Evolutionary conservation across 345 rosid genomes (phyloP), one percentile per base, ranked within the genome.

Genomic region (Eutrema yunnanense): DNA sequence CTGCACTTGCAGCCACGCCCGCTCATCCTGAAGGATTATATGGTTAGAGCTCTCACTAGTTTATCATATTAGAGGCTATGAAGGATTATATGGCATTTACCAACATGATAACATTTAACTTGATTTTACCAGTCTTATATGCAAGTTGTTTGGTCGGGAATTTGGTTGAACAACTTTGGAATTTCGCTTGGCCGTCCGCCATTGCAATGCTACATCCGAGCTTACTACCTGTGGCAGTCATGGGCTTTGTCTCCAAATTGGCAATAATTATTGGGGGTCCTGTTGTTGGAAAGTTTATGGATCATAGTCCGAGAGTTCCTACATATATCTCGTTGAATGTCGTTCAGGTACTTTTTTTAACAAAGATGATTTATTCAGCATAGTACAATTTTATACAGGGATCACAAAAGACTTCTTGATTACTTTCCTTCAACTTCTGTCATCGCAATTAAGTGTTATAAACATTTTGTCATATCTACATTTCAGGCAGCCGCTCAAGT

Each of bases 181-280:
- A 81, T 71, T 94, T 94, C 72, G 93, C 95, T 61, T 94, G 96
- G 97, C 98, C 98, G 2, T 89, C 96, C 51, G 91, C 98, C 38
- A 91, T 94, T 57, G 97, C 96, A 8, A 58, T 94, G 90, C 87
- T 91, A 56, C 89, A 91, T 82, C 89, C 96, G 9, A 94, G 97
- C 82, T 96, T 94, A 78, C 84, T 89, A 73, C 98, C 98, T 0
- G 97, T 94, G 71, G 98, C 98, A 42, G 84, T 87, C 81, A 81
- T 91, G 81, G 92, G 97, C 40, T 94, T 91, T 62, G 84, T 88
- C 63, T 75, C 92, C 14, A 94, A 94, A 90, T 86, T 94, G 75
- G 73, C 49, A 1, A 86, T 89, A 69, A 91, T 94, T 46, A 65
- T 81, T 70, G 95, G 97, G 29, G 98, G 97, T 54, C 98, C 98